Conservation (phyloP, 768 basidiomycete genomes). For the Tephrocybe sp. region DNA sequence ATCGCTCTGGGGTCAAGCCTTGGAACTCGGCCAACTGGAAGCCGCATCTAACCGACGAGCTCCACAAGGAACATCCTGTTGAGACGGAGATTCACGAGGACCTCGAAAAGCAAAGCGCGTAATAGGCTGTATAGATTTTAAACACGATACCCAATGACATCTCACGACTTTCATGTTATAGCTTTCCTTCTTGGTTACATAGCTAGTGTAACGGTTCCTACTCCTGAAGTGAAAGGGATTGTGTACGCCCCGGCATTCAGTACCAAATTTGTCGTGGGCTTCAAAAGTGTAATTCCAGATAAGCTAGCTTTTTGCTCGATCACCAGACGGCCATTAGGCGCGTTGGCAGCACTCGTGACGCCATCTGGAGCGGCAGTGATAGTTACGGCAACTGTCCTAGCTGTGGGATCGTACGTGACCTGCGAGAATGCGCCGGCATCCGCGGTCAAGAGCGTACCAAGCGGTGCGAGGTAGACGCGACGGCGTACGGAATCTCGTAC, state of each 20-base stretch:
- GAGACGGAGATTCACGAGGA: conserved; percentile 12
- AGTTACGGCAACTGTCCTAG: conserved; percentile 38
- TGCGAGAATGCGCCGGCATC: conserved; percentile 54
- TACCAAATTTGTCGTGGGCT: conserved; percentile 34
- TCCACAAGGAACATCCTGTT: conserved; percentile 31
- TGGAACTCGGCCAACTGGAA: conserved; percentile 66
- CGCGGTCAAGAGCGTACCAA: conserved; percentile 44
- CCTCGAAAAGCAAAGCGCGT: conserved; percentile 15
- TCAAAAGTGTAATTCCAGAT: conserved; percentile 38
- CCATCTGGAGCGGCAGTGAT: conserved; percentile 41
- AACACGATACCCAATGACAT: conserved; percentile 3
- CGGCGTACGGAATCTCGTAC: conserved; percentile 48
- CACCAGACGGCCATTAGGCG: conserved; percentile 44
- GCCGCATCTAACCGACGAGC: conserved; percentile 45
- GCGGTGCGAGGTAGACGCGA: conserved; percentile 50
- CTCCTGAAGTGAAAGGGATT: conserved; percentile 41
- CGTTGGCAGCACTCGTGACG: conserved; percentile 39
- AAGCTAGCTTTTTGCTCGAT: conserved; percentile 42
- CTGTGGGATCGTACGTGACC: conserved; percentile 39
- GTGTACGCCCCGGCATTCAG: conserved; percentile 48
- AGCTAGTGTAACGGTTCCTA: conserved; percentile 33
- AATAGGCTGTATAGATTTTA: background rate
- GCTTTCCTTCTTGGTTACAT: conserved; percentile 9
- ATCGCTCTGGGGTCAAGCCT: conserved; percentile 62
- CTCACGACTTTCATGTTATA: conserved; percentile 1